Percentiles rank a stretch among this genome's conserved stretches.
Evolutionary conservation across 441 rosid genomes (phyloP).

Genomic region (Erodium texanum): DNA sequence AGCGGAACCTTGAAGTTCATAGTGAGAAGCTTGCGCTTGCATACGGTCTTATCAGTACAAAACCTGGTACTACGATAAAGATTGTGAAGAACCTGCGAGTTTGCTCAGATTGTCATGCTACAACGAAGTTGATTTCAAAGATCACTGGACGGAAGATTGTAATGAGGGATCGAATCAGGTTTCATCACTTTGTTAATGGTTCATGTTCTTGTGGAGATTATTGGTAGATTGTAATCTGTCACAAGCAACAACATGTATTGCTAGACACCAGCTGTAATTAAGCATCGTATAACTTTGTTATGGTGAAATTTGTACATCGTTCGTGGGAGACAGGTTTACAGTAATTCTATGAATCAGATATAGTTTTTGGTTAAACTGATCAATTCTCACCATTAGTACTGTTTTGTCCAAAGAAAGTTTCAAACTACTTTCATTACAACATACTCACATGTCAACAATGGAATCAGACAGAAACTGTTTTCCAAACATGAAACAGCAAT

Average conservation of each 20-base stretch:
- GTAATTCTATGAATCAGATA: too few relatives aligned
- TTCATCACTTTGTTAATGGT: conserved; percentile 59
- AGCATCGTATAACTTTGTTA: background rate
- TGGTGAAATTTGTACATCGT: too few relatives aligned
- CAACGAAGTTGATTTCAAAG: conserved; percentile 41
- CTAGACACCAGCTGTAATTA: background rate
- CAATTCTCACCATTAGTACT: too few relatives aligned
- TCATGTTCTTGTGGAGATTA: conserved; percentile 61
- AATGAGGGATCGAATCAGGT: conserved; percentile 62
- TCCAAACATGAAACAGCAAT: background rate
- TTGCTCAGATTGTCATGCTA: conserved; percentile 54
- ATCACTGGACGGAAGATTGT: conserved; percentile 46
- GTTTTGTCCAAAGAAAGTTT: too few relatives aligned
- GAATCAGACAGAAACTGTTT: background rate
- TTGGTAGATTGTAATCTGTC: conserved; percentile 32
- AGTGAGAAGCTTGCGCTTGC: conserved; percentile 63
- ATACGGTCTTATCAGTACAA: conserved; percentile 51
- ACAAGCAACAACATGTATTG: background rate
- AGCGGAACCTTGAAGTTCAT: conserved; percentile 47
- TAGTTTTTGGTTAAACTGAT: too few relatives aligned
- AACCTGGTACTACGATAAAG: conserved; percentile 38
- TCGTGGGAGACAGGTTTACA: too few relatives aligned
- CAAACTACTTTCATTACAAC: too few relatives aligned
- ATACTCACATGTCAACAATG: too few relatives aligned
- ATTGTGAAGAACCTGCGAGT: conserved; percentile 56